These are phyloP conservation scores for Galeopsis tetrahit DNA, from an alignment of 257 asterid genomes.

Conservation along the genomic window DNA sequence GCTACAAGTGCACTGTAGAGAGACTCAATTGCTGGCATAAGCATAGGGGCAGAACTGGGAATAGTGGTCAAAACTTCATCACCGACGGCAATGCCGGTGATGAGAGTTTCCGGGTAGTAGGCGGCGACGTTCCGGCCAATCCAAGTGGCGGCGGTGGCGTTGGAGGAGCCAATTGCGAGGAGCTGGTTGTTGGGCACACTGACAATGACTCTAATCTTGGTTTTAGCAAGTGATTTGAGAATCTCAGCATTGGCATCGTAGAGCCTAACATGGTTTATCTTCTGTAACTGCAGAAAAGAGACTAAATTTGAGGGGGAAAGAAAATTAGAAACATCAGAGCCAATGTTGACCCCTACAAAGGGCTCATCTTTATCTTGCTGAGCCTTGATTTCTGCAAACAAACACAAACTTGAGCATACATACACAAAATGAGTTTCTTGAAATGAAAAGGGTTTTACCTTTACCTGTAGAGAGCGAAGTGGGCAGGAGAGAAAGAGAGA, in stretches of 20 bases:
- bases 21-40: constrained; percentile 93
- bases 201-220: constrained; percentile 80
- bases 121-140: constrained; percentile 86
- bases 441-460: not conserved
- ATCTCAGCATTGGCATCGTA: constrained; percentile 78
- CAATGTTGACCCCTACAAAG: constrained; percentile 89
- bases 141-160: constrained; percentile 97
- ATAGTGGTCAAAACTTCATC: constrained; percentile 85
- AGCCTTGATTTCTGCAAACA: constrained; percentile 56
- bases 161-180: constrained; percentile 91
- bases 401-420: not conserved
- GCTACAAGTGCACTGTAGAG: constrained; percentile 88
- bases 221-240: constrained; percentile 79
- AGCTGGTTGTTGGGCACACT: constrained; percentile 97
- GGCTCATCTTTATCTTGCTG: constrained; percentile 73
- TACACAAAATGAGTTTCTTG: not conserved
- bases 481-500: constrained; percentile 22
- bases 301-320: constrained; percentile 68
- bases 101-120: constrained; percentile 79
- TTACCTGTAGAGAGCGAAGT: constrained; percentile 58
- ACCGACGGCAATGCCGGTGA: constrained; percentile 84
- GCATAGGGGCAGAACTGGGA: constrained; percentile 84
- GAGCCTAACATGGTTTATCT: constrained; percentile 82
- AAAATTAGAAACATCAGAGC: constrained; percentile 81
- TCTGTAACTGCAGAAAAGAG: constrained; percentile 70